Conservation (phyloP, 163 green algal species). For the Prototheca wickerhamii region DNA sequence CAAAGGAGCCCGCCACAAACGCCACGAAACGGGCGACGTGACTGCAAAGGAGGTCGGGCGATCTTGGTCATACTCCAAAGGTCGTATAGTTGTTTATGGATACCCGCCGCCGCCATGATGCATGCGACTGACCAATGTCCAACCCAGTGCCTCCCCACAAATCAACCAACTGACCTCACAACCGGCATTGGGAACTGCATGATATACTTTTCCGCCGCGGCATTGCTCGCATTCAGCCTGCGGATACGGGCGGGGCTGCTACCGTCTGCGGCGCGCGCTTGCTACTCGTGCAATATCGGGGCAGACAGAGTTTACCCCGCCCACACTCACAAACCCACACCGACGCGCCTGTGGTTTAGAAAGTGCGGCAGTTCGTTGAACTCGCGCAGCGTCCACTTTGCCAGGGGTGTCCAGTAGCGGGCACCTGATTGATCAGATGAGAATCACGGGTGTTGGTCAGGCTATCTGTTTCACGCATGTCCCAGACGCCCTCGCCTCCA, state of each 20-base stretch:
- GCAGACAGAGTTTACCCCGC: too few species aligned
- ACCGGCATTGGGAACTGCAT: slow-evolving; percentile 74
- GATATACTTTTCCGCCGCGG: slow-evolving; percentile 75
- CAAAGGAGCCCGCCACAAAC: slow-evolving; percentile 73
- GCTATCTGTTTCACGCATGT: too few species aligned
- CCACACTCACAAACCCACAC: neutral
- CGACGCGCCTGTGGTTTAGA: slow-evolving; percentile 47
- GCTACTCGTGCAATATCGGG: too few species aligned
- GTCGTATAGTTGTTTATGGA: too few species aligned
- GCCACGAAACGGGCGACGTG: slow-evolving; percentile 68
- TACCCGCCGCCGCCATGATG: too few species aligned
- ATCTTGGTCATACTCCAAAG: neutral
- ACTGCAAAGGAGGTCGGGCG: slow-evolving; percentile 14
- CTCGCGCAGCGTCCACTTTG: slow-evolving; percentile 73
- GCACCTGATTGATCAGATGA: slow-evolving; percentile 25
- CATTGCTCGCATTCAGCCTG: slow-evolving; percentile 60
- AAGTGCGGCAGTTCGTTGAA: slow-evolving; percentile 95
- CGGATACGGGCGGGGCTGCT: too few species aligned
- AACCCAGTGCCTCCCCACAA: neutral
- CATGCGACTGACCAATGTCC: neutral
- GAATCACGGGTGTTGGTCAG: neutral
- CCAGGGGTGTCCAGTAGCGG: slow-evolving; percentile 62
- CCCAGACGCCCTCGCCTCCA: too few species aligned
- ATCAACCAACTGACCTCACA: slow-evolving; percentile 21
- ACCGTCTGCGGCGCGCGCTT: too few species aligned